phyloP scores from a whole-genome alignment of 306 rosid genomes.

The Citrullus colocynthis region DNA sequence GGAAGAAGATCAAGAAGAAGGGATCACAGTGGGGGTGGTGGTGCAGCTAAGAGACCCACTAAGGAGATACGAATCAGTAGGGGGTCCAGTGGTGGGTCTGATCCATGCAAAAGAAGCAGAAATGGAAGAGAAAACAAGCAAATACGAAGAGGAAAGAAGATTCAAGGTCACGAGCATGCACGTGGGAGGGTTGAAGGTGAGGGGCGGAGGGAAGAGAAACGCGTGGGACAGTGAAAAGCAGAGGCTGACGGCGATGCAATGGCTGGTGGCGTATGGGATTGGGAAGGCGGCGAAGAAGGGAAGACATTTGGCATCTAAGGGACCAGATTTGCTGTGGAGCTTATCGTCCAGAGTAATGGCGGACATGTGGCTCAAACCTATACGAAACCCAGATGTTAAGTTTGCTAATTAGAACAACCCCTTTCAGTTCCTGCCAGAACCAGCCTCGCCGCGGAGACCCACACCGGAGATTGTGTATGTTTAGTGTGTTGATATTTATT shows the following conservation, averaged over 20 bases:
- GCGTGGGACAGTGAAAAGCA: constrained; percentile 68
- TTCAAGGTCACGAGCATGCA: constrained; percentile 55
- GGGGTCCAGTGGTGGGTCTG: constrained; percentile 65
- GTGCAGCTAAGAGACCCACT: constrained; percentile 70
- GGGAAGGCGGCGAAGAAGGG: constrained; percentile 67
- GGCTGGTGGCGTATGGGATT: constrained; percentile 75
- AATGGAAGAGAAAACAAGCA: background rate
- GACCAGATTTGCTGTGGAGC: constrained; percentile 75
- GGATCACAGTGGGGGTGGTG: constrained; percentile 33
- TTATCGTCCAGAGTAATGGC: constrained; percentile 80
- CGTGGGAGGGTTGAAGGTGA: constrained; percentile 70
- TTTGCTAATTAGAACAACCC: constrained; percentile 14
- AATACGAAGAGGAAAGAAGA: constrained; percentile 33
- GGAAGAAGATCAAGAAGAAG: constrained; percentile 9
- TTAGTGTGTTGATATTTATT: background rate
- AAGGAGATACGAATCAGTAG: constrained; percentile 67
- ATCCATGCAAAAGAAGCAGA: constrained; percentile 32
- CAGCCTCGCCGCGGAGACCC: too few species aligned
- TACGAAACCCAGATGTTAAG: constrained; percentile 82
- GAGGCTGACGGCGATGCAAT: constrained; percentile 78
- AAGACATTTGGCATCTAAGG: constrained; percentile 30
- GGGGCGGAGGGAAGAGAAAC: constrained; percentile 33
- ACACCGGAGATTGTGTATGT: background rate
- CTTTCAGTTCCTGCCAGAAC: background rate
- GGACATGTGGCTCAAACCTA: constrained; percentile 91